Percentiles rank a stretch among this genome's conserved stretches.
Conservation (phyloP, 75 land plant species). For the Adiantum capillusveneris region DNA sequence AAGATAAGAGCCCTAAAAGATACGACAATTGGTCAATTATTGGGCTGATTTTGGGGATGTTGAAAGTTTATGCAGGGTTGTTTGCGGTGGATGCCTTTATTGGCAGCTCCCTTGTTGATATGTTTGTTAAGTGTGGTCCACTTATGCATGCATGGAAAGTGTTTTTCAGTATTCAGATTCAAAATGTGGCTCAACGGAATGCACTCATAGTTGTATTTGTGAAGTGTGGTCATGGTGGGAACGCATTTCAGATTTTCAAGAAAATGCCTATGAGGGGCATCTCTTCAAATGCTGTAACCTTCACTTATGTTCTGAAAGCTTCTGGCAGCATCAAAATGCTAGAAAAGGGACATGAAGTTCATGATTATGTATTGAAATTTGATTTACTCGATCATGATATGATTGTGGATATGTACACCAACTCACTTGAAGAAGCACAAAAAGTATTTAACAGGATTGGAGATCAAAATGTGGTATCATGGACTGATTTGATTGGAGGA, state of each 20-base stretch:
- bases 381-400: background rate
- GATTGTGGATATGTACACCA: conserved; percentile 31
- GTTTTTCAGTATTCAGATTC: conserved; percentile 20
- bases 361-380: conserved; percentile 11
- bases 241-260: conserved; percentile 24
- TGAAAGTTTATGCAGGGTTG: too few relatives aligned
- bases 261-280: conserved; percentile 17
- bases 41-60: too few relatives aligned
- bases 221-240: conserved; percentile 6
- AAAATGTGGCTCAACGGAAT: conserved; percentile 28
- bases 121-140: conserved; percentile 20
- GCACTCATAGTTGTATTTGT: conserved; percentile 28
- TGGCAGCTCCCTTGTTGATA: conserved; percentile 17
- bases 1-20: too few relatives aligned
- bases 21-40: too few relatives aligned
- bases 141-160: conserved; percentile 17
- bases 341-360: conserved; percentile 27
- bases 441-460: conserved; percentile 9
- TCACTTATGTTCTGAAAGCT: conserved; percentile 31
- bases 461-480: conserved; percentile 19
- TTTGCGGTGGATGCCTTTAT: conserved; percentile 17
- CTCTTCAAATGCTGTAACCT: conserved; percentile 15
- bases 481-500: conserved; percentile 31
- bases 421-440: conserved; percentile 12
- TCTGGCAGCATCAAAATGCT: conserved; percentile 23